A percentile compares a stretch with the other conserved stretches of the same genome.
These are phyloP conservation scores for Cenchrus purpureus DNA, from an alignment of 176 grass and related monocot genomes.

Conservation along the genomic window DNA sequence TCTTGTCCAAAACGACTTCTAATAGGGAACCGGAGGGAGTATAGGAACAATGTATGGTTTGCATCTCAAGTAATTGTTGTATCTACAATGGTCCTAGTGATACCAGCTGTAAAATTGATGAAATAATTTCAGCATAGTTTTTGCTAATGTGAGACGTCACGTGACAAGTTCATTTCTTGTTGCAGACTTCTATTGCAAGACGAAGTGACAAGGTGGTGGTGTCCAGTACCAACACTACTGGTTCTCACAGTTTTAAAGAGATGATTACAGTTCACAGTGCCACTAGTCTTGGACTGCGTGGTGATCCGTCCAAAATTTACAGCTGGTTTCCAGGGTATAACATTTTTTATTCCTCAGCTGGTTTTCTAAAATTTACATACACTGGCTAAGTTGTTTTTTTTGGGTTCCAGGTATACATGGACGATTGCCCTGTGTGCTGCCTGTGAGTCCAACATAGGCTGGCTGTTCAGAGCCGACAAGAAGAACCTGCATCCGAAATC, in stretches of 20 bases:
- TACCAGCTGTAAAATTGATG: slow-evolving; percentile 17
- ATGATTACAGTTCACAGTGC: slow-evolving; percentile 66
- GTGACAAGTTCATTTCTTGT: slow-evolving; percentile 39
- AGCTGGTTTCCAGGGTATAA: slow-evolving; percentile 94
- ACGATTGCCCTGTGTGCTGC: slow-evolving; percentile 55
- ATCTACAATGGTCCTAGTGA: background rate
- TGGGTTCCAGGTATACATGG: slow-evolving; percentile 75
- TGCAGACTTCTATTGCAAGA: slow-evolving; percentile 63
- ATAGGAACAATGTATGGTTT: background rate
- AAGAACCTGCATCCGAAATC: slow-evolving; percentile 78
- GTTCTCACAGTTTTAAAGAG: slow-evolving; percentile 56
- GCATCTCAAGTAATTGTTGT: background rate
- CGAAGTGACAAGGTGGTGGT: slow-evolving; percentile 77
- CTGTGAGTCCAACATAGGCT: slow-evolving; percentile 76
- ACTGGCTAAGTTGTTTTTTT: background rate
- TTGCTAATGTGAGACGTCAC: slow-evolving; percentile 5
- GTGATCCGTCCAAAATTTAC: slow-evolving; percentile 60
- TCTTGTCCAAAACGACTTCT: no score
- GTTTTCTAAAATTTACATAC: background rate
- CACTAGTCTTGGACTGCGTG: slow-evolving; percentile 57
- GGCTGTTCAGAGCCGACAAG: slow-evolving; percentile 68
- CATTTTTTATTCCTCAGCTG: background rate
- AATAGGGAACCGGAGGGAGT: no score
- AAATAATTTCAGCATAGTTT: slow-evolving; percentile 7
- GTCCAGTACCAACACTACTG: slow-evolving; percentile 58